A percentile compares a stretch with the other conserved stretches of the same genome.
phyloP scores from a whole-genome alignment of 139 green algal genomes.

The Picochlorum sp. region DNA sequence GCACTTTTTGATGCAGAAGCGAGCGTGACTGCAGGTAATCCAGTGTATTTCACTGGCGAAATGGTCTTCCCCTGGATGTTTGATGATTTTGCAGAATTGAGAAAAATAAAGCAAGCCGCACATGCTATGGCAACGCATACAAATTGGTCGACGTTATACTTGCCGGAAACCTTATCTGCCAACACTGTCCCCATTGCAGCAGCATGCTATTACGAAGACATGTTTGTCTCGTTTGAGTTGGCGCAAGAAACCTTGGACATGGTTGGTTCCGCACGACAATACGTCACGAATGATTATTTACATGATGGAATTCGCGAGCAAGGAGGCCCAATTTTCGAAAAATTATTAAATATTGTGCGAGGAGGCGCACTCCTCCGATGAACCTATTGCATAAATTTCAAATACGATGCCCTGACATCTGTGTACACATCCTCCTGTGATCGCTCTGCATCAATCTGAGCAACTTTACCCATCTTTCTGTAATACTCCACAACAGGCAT shows the following conservation, averaged over 20 bases:
- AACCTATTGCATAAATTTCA: constrained; percentile 6
- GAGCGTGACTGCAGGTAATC: constrained; percentile 28
- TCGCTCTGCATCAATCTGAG: constrained; percentile 43
- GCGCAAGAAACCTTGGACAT: constrained; percentile 49
- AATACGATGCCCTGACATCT: constrained; percentile 39
- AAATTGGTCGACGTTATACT: constrained; percentile 77
- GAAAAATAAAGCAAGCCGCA: constrained; percentile 57
- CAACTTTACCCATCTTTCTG: constrained; percentile 53
- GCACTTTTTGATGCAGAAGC: constrained; percentile 57
- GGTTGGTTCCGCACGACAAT: constrained; percentile 58
- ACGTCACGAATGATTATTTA: constrained; percentile 81
- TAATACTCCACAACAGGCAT: constrained; percentile 84
- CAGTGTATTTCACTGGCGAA: constrained; percentile 63
- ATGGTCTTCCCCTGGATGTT: constrained; percentile 95
- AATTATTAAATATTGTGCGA: constrained; percentile 60
- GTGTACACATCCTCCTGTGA: constrained; percentile 49
- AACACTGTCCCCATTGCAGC: constrained; percentile 63
- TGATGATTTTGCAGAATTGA: constrained; percentile 70
- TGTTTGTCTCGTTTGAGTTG: constrained; percentile 92
- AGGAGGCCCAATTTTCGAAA: constrained; percentile 60
- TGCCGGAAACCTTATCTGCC: constrained; percentile 35
- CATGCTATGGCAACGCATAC: no score
- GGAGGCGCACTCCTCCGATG: constrained; percentile 46
- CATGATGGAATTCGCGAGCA: constrained; percentile 75
- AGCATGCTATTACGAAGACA: constrained; percentile 77